Conservation (phyloP, 805 yeast genomes). For the Allodekkera sacchari region DNA sequence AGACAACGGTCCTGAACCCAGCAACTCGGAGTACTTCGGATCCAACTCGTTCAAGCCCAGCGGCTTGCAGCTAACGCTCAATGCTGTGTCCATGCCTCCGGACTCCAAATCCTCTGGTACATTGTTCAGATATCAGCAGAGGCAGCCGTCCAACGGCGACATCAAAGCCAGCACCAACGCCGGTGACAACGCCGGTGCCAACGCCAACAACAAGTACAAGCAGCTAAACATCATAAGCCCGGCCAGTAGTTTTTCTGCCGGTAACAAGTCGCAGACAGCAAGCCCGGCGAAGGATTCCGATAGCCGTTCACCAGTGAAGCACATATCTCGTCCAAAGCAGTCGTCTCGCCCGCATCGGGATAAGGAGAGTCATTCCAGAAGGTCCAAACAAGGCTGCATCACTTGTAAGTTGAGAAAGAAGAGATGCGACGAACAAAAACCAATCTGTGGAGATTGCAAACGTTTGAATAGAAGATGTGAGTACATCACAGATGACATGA, state of each 20-base stretch:
- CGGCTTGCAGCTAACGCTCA: too few relatives aligned
- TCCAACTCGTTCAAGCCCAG: too few relatives aligned
- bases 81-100: too few relatives aligned
- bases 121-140: too few relatives aligned
- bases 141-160: background rate
- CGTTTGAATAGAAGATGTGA: constrained; percentile 39
- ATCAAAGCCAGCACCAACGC: background rate
- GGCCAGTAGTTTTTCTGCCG: too few relatives aligned
- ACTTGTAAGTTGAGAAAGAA: constrained; percentile 63
- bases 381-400: constrained; percentile 55
- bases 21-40: too few relatives aligned
- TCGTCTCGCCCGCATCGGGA: background rate
- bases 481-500: constrained; percentile 40
- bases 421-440: constrained; percentile 43
- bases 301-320: background rate
- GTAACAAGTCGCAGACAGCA: background rate
- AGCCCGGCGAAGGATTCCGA: background rate
- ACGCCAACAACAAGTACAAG: too few relatives aligned
- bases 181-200: background rate
- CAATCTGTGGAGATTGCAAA: constrained; percentile 41
- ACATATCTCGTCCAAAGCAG: background rate
- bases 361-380: constrained; percentile 12
- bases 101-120: too few relatives aligned
- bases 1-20: too few relatives aligned
- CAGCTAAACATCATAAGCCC: too few relatives aligned